Evolutionary conservation across 1,139 yeast species (phyloP).

Genomic region (Saccharomyces pastorianus): DNA sequence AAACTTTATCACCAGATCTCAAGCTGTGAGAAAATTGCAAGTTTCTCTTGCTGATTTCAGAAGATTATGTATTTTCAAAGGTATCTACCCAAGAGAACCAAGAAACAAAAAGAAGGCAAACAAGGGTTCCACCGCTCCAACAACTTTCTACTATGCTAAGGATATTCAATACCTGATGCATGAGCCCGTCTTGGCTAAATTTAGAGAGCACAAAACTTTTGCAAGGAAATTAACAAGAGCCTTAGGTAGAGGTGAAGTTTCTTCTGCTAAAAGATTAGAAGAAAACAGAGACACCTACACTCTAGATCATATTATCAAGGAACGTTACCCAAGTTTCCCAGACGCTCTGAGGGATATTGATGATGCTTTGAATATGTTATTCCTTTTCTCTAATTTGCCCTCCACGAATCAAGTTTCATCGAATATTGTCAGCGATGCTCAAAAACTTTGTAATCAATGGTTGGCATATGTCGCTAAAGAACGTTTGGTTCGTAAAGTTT

Average conservation of each 20-base stretch:
- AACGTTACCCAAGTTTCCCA: slow-evolving; percentile 87
- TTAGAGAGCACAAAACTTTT: slow-evolving; percentile 92
- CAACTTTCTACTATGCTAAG: slow-evolving; percentile 86
- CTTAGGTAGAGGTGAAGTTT: slow-evolving; percentile 83
- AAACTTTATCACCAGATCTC: slow-evolving; percentile 88
- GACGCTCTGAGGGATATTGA: slow-evolving; percentile 92
- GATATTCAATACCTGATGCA: slow-evolving; percentile 92
- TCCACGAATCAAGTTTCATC: slow-evolving; percentile 80
- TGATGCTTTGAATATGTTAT: slow-evolving; percentile 92
- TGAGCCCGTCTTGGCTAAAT: slow-evolving; percentile 86
- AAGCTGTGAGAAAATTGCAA: slow-evolving; percentile 87
- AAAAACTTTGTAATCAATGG: slow-evolving; percentile 86
- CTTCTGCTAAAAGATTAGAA: slow-evolving; percentile 81
- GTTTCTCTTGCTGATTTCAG: slow-evolving; percentile 97
- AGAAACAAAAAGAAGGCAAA: slow-evolving; percentile 93
- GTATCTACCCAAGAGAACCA: slow-evolving; percentile 94
- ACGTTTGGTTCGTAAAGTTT: slow-evolving; percentile 73
- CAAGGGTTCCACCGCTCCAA: slow-evolving; percentile 93
- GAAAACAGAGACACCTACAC: slow-evolving; percentile 75
- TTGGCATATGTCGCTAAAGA: slow-evolving; percentile 86
- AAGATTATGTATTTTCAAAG: slow-evolving; percentile 93
- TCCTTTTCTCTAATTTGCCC: slow-evolving; percentile 88
- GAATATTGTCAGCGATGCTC: slow-evolving; percentile 78
- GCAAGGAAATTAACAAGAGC: slow-evolving; percentile 86
- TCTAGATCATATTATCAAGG: slow-evolving; percentile 84